These are phyloP conservation scores for Scleroderma bovista DNA, from an alignment of 768 basidiomycete species.

Conservation along the genomic window DNA sequence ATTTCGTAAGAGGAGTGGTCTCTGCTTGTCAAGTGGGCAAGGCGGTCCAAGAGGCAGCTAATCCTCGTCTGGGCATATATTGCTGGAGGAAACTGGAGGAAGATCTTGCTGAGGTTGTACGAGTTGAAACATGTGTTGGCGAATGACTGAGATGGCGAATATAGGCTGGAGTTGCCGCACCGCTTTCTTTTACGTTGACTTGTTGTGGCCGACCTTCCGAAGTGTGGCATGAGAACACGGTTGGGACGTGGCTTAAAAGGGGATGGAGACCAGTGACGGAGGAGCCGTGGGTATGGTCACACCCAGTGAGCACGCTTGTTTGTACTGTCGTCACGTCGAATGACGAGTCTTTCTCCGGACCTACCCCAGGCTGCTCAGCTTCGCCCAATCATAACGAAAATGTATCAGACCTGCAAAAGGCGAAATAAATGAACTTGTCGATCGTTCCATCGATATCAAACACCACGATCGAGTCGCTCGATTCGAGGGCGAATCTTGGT, in stretches of 20 bases:
- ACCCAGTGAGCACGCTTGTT: no score
- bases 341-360: no score
- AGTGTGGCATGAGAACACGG: not conserved
- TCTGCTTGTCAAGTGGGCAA: conserved; percentile 12
- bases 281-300: no score
- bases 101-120: conserved; percentile 22
- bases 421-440: no score
- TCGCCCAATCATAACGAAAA: no score
- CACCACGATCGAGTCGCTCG: no score
- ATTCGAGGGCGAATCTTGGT: no score
- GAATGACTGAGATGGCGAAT: not conserved
- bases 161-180: conserved; percentile 4
- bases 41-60: conserved; percentile 8
- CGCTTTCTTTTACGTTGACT: conserved; percentile 22
- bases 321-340: no score
- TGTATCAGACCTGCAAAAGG: no score
- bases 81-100: conserved; percentile 22
- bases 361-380: no score
- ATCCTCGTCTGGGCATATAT: conserved; percentile 25
- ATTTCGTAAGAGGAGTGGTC: conserved; percentile 21
- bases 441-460: no score
- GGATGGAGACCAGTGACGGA: not conserved
- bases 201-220: conserved; percentile 6
- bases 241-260: not conserved
- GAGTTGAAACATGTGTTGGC: conserved; percentile 15